Evolutionary conservation across 129 eudicot genomes (phyloP), one percentile per base, ranked within the genome.

Genomic region (Flaveria bidentis): DNA sequence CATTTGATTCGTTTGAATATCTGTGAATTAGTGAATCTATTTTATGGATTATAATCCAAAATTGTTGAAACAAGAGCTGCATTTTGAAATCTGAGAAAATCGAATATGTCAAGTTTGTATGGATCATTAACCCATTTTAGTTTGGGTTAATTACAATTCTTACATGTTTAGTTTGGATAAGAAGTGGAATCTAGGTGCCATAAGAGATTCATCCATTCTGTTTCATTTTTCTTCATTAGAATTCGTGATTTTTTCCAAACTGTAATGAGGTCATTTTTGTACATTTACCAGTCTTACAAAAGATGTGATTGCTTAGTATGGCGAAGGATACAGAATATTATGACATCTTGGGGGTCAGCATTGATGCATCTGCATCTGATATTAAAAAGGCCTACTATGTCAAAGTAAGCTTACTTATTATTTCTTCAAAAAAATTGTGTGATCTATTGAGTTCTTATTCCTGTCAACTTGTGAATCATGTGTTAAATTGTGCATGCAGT

Each of bases 311-410:
- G 75, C 52, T 47, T 75, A 72, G 36, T 36, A 91, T 91, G 97
- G 93, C 84, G 78, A 86, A 85, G 88, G 91, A 89, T 12, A 85
- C 88, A 2, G 96, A 82, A 80, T 92, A 89, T 82, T 89, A 92
- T 51, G 96, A 92, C 75, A 73, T 87, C 25, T 74, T 92, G 78
- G 97, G 97, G 56, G 97, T 92, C 71, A 67, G 79, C 69, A 82
- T 58, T 17, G 85, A 82, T 78, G 97, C 97, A 18, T 80, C 91
- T 22, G 18, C 86, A 18, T 76, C 87, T 2, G 96, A 92, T 36
- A 89, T 92, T 11, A 92, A 87, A 84, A 92, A 89, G 88, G 97
- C 96, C 71, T 92, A 92, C 86, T 89, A 92, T 74, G 57, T 85
- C 60, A 89, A 92, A 93, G 93, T 84, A 63, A 33, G 86, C 36